A percentile compares a stretch with the other conserved stretches of the same genome.
These are phyloP conservation scores for Mycena citricolor DNA, from an alignment of 1,284 basidiomycete genomes.

Conservation along the genomic window DNA sequence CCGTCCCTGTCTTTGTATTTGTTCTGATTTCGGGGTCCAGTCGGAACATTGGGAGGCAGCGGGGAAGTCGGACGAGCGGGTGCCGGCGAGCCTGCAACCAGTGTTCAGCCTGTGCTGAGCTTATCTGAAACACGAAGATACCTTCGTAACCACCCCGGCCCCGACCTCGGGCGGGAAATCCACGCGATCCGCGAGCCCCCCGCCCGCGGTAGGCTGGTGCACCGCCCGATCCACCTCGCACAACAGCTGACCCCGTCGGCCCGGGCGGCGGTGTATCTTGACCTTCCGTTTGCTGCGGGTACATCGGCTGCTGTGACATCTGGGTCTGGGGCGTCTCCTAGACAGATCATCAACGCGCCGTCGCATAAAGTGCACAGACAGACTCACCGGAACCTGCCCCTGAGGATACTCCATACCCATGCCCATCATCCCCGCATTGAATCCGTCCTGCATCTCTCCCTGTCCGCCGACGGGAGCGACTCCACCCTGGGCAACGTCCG, in stretches of 20 bases:
- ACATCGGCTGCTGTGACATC: conserved; percentile 21
- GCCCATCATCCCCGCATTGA: conserved; percentile 42
- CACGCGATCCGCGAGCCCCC: conserved; percentile 30
- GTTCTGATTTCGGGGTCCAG: conserved; percentile 81
- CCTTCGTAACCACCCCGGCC: conserved; percentile 48
- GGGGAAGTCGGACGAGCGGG: conserved; percentile 76
- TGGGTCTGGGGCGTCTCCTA: conserved; percentile 11
- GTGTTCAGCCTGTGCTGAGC: conserved; percentile 4
- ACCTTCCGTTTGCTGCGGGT: conserved; percentile 16
- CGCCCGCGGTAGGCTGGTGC: conserved; percentile 56
- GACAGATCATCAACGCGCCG: neutral
- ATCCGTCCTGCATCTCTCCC: conserved; percentile 45
- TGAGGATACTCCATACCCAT: conserved; percentile 52
- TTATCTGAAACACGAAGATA: conserved; percentile 9
- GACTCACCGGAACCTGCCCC: conserved; percentile 53
- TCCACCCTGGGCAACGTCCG: conserved; percentile 48
- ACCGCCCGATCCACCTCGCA: conserved; percentile 44
- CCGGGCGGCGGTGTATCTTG: conserved; percentile 33
- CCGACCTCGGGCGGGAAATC: conserved; percentile 48
- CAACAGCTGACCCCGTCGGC: conserved; percentile 25
- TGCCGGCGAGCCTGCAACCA: conserved; percentile 42
- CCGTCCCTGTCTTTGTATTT: conserved; percentile 85
- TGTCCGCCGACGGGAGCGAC: conserved; percentile 32
- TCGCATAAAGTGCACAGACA: neutral
- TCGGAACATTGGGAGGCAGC: conserved; percentile 78